Evolutionary conservation across 2,329 filamentous ascomycete genomes (phyloP).

Genomic region (Sclerotinia spermophila): DNA sequence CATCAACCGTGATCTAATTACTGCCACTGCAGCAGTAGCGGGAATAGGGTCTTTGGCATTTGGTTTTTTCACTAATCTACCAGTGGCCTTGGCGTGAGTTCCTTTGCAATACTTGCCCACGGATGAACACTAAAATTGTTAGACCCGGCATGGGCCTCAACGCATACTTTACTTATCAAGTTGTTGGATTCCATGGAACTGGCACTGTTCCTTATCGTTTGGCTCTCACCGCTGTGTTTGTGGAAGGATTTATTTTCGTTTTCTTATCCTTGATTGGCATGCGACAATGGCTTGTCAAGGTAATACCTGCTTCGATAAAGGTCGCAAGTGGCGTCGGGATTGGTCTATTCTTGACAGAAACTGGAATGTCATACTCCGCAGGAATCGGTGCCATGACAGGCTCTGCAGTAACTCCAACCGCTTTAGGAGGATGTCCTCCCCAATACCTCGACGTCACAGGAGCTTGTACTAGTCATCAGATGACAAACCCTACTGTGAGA

Average conservation of each 20-base stretch:
- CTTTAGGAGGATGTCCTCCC: constrained; percentile 69
- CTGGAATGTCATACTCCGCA: constrained; percentile 65
- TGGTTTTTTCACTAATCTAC: constrained; percentile 77
- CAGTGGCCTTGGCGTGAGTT: constrained; percentile 68
- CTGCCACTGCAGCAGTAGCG: constrained; percentile 75
- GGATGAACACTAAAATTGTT: constrained; percentile 8
- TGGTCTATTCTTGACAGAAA: constrained; percentile 60
- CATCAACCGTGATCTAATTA: constrained; percentile 61
- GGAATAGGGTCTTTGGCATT: constrained; percentile 73
- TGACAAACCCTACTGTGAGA: constrained; percentile 69
- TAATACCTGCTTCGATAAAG: constrained; percentile 63
- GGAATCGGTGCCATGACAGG: constrained; percentile 83
- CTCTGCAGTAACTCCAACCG: constrained; percentile 62
- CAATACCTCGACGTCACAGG: constrained; percentile 50
- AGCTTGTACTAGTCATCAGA: constrained; percentile 58
- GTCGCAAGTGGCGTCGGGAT: constrained; percentile 64
- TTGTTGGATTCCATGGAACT: constrained; percentile 57
- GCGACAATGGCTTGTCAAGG: constrained; percentile 67
- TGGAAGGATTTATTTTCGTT: constrained; percentile 63
- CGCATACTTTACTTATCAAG: constrained; percentile 65
- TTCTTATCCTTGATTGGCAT: constrained; percentile 63
- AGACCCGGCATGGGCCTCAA: constrained; percentile 67
- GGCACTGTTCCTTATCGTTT: constrained; percentile 56
- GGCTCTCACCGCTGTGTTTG: constrained; percentile 61
- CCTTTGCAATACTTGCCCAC: neutral